Base-by-base conservation (phyloP, 1,284 basidiomycete species). In the Xanthoconium separans region DNA sequence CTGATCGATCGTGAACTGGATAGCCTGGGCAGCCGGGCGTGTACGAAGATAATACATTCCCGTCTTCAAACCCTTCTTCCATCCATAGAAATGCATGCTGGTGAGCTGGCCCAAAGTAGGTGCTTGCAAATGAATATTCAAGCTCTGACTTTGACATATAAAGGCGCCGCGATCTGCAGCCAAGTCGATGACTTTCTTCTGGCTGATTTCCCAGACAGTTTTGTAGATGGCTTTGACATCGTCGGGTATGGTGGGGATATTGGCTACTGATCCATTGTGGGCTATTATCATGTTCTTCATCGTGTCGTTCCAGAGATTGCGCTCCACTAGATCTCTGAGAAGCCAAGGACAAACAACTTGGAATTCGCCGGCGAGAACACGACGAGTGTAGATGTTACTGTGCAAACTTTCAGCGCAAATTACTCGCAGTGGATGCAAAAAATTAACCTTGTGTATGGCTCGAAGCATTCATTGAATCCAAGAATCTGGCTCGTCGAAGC, bases 261-360 rank as follows among this genome's bases (percentile, higher is more conserved):
- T 92, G 72, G 98, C 96, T 53, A 99, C 83, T 13, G 95, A 98
- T 42, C 95, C 96, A 66, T 95, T 91, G 76, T 97, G 90, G 9
- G 97, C 97, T 63, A 99, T 99, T 75, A 99, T 94, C 79, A 92
- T 89, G 77, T 98, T 97, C 84, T 98, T 98, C 96, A 99, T 99
- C 68, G 92, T 85, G 67, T 99, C 96, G 70, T 98, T 85, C 97
- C 97, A 99, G 15, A 99, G 83, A 44, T 89, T 89, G 55, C 89
- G 90, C 68, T 97, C 93, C 65, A 99, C 96, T 53, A 99, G 88
- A 67, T 99, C 97, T 56, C 94, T 89, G 16, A 99, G 83, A 50
- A 99, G 82, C 97, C 97, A 99, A 0, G 96, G 97, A 78, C 95
- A 97, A 58, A 98, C 96, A 58, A 99, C 86, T 74, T 98, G 96